phyloP scores from a whole-genome alignment of 495 filamentous ascomycete genomes.

The Terfezia claveryi region DNA sequence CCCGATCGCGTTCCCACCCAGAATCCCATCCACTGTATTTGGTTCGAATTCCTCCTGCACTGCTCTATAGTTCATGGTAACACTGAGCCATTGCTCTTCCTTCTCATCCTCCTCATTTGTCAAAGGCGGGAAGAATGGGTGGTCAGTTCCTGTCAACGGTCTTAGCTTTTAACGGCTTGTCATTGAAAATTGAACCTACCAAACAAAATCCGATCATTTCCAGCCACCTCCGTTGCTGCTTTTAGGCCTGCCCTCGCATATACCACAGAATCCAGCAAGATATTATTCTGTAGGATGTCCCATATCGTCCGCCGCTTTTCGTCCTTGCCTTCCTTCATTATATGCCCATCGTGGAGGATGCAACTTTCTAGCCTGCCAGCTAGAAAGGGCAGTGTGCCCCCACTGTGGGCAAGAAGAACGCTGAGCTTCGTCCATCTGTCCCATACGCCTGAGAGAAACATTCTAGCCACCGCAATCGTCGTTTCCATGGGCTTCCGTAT shows the following conservation, averaged over 20 bases:
- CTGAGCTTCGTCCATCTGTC: slow-evolving; percentile 49
- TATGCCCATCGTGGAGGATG: slow-evolving; percentile 54
- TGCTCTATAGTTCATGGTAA: slow-evolving; percentile 51
- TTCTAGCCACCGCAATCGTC: slow-evolving; percentile 70
- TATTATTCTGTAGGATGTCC: slow-evolving; percentile 67
- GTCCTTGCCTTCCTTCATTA: slow-evolving; percentile 29
- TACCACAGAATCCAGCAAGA: slow-evolving; percentile 76
- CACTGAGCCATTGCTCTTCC: slow-evolving; percentile 56
- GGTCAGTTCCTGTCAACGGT: slow-evolving; percentile 41
- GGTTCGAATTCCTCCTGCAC: slow-evolving; percentile 37
- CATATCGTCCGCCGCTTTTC: slow-evolving; percentile 38
- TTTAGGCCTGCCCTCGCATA: slow-evolving; percentile 54
- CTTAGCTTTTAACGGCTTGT: too few species aligned
- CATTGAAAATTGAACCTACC: slow-evolving; percentile 25
- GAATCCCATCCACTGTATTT: slow-evolving; percentile 28
- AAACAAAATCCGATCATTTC: slow-evolving; percentile 51
- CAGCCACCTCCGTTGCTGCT: slow-evolving; percentile 43
- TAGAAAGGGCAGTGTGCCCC: slow-evolving; percentile 73
- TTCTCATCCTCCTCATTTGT: slow-evolving; percentile 29
- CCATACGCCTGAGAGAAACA: slow-evolving; percentile 69
- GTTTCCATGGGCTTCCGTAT: slow-evolving; percentile 50
- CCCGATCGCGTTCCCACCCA: slow-evolving; percentile 50
- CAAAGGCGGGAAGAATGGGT: slow-evolving; percentile 85
- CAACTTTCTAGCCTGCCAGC: slow-evolving; percentile 79
- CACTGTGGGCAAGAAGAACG: slow-evolving; percentile 68